These are phyloP conservation scores for Fusarium euwallaceae DNA, from an alignment of 2,329 filamentous ascomycete genomes.

Conservation along the genomic window DNA sequence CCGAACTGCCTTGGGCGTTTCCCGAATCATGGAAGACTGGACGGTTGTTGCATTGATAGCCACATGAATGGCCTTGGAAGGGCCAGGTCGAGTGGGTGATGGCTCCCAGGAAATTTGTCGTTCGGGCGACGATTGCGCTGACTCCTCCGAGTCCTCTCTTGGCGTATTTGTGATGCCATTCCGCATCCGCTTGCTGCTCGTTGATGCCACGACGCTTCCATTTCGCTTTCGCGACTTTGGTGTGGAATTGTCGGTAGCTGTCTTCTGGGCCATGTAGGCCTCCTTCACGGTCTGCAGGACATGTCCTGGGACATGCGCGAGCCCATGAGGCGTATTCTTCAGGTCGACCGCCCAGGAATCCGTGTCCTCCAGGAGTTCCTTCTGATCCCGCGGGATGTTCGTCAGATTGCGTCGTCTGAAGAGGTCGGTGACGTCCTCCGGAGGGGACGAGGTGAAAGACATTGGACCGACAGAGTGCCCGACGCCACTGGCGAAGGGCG, in stretches of 20 bases:
- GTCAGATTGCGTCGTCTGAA: slow-evolving; percentile 47
- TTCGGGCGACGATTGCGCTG: slow-evolving; percentile 20
- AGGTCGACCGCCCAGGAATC: slow-evolving; percentile 54
- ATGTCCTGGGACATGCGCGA: slow-evolving; percentile 52
- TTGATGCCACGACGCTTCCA: slow-evolving; percentile 2
- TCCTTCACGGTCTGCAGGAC: slow-evolving; percentile 51
- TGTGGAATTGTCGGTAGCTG: not conserved
- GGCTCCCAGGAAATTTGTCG: slow-evolving; percentile 36
- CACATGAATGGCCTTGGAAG: not conserved
- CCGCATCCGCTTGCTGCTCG: slow-evolving; percentile 22
- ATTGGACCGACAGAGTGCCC: slow-evolving; percentile 44
- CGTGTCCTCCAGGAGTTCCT: slow-evolving; percentile 50
- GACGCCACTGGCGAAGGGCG: slow-evolving; percentile 27
- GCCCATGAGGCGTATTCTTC: slow-evolving; percentile 40
- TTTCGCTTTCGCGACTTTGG: slow-evolving; percentile 18
- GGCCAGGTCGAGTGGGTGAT: slow-evolving; percentile 25
- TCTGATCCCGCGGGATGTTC: slow-evolving; percentile 56
- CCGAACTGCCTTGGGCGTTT: slow-evolving; percentile 42
- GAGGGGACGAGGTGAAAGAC: slow-evolving; percentile 42
- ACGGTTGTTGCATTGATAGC: slow-evolving; percentile 10
- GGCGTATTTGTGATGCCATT: slow-evolving; percentile 14
- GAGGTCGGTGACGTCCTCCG: slow-evolving; percentile 40
- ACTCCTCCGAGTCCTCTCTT: not conserved
- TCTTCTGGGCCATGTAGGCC: slow-evolving; percentile 34
- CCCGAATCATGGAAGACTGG: slow-evolving; percentile 41